A percentile compares a stretch with the other conserved stretches of the same genome.
phyloP scores from a whole-genome alignment of 441 rosid genomes.

The Adansonia madagascariensis region DNA sequence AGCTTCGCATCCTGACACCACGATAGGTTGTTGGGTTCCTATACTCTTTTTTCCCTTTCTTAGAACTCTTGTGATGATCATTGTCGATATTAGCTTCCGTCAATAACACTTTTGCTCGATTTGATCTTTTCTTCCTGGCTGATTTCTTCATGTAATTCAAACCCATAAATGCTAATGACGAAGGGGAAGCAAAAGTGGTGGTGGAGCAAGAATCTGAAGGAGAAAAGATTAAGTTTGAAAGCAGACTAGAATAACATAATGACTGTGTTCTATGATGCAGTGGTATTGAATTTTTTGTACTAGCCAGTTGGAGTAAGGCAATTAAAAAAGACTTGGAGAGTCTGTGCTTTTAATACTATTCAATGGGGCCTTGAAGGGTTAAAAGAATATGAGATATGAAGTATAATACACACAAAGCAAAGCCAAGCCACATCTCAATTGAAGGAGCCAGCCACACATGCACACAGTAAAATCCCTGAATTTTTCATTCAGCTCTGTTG shows the following conservation, averaged over 20 bases:
- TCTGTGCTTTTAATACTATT: neutral
- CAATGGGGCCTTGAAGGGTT: neutral
- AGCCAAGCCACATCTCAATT: too few species aligned
- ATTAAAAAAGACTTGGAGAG: neutral
- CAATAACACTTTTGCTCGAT: neutral
- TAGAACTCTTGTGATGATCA: neutral
- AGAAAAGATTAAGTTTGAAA: neutral
- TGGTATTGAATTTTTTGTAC: neutral
- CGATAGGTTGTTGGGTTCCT: slow-evolving; percentile 24
- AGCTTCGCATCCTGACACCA: slow-evolving; percentile 35
- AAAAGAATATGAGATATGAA: neutral
- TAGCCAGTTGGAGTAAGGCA: neutral
- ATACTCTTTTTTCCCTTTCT: too few species aligned
- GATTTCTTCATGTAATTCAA: neutral
- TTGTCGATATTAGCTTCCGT: neutral
- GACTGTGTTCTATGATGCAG: neutral
- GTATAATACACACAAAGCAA: neutral
- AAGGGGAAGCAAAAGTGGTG: neutral
- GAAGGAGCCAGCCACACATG: too few species aligned
- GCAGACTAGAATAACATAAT: neutral
- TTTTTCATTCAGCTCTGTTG: neutral
- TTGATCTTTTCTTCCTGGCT: neutral
- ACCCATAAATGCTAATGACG: neutral
- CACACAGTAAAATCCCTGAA: neutral
- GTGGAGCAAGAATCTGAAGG: neutral